Evolutionary conservation across 768 basidiomycete species (phyloP).

Genomic region (Russula lepida): DNA sequence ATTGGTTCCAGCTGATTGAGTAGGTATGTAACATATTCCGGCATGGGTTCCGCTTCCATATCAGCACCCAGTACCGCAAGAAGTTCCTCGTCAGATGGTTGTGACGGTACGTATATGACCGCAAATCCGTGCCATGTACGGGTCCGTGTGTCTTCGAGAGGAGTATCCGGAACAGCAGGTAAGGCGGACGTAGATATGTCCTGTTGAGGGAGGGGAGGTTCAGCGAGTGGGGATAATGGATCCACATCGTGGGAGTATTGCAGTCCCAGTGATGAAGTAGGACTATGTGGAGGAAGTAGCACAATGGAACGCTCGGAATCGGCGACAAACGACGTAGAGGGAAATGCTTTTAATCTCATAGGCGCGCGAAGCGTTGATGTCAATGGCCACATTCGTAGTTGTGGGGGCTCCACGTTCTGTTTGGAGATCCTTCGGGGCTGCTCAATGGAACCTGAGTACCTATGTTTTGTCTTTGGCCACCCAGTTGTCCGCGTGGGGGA

Average conservation of each 20-base stretch:
- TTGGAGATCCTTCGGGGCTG: constrained; percentile 9
- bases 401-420: constrained; percentile 8
- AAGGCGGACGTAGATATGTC: background rate
- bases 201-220: background rate
- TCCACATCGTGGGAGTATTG: background rate
- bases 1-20: constrained; percentile 13
- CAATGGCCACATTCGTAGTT: constrained; percentile 11
- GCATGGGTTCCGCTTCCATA: constrained; percentile 6
- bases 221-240: background rate
- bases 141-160: background rate
- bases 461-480: background rate
- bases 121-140: constrained; percentile 8
- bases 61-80: constrained; percentile 5
- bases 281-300: background rate
- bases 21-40: constrained; percentile 12
- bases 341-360: background rate
- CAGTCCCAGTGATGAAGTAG: background rate
- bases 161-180: background rate
- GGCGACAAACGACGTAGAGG: background rate
- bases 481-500: constrained; percentile 15
- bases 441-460: background rate
- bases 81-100: constrained; percentile 15
- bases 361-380: constrained; percentile 4
- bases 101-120: constrained; percentile 5
- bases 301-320: background rate